phyloP scores from a whole-genome alignment of 805 yeast species.

The Tetrapisispora iriomotensis region DNA sequence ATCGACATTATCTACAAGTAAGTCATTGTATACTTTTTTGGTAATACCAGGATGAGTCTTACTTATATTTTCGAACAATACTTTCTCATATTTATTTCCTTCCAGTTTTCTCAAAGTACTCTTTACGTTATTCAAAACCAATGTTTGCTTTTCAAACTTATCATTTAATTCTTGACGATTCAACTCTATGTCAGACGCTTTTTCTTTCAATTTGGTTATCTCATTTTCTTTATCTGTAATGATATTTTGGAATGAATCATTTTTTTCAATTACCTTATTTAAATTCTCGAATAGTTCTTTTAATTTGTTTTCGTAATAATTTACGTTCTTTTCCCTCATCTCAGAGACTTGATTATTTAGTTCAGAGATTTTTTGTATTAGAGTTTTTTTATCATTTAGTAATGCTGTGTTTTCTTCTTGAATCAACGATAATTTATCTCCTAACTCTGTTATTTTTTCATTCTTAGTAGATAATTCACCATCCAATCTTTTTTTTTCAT shows the following conservation, averaged over 20 bases:
- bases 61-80: slow-evolving; percentile 10
- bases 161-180: neutral
- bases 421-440: too few relatives aligned
- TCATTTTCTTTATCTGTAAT: neutral
- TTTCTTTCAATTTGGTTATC: neutral
- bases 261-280: neutral
- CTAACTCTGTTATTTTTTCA: neutral
- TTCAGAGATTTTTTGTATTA: slow-evolving; percentile 2
- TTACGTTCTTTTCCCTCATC: slow-evolving; percentile 3
- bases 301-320: slow-evolving; percentile 6
- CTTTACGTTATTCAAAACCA: neutral
- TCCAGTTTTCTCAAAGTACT: slow-evolving; percentile 3
- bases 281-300: slow-evolving; percentile 3
- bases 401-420: slow-evolving; percentile 3
- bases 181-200: neutral
- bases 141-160: neutral
- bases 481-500: slow-evolving; percentile 1
- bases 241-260: neutral
- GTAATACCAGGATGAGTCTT: slow-evolving; percentile 22
- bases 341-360: slow-evolving; percentile 6
- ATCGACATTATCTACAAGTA: slow-evolving; percentile 21
- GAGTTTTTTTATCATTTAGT: slow-evolving; percentile 6
- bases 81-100: slow-evolving; percentile 20
- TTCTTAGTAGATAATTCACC: slow-evolving; percentile 2
- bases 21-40: slow-evolving; percentile 10